Evolutionary conservation across 2,329 filamentous ascomycete genomes (phyloP).

Genomic region (Fonsecaea pugnacius): DNA sequence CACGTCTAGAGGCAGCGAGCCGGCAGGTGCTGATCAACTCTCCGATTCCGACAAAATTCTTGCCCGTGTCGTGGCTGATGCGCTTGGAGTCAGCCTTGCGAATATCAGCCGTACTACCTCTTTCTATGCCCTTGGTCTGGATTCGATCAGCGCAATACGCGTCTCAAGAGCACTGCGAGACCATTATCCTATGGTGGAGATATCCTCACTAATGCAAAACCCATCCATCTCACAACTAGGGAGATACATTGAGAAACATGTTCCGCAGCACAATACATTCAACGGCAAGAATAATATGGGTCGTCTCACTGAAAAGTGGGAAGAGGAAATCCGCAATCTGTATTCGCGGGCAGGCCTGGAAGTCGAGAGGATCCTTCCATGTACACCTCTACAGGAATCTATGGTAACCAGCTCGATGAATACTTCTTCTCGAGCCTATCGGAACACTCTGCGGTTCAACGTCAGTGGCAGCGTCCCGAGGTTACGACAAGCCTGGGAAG

Average conservation of each 20-base stretch:
- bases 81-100: constrained; percentile 52
- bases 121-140: constrained; percentile 77
- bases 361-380: constrained; percentile 70
- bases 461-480: constrained; percentile 56
- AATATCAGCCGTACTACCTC: constrained; percentile 69
- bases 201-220: constrained; percentile 72
- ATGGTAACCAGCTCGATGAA: constrained; percentile 70
- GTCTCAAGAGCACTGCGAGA: constrained; percentile 63
- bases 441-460: constrained; percentile 71
- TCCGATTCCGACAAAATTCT: constrained; percentile 60
- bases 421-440: constrained; percentile 62
- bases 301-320: constrained; percentile 4
- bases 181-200: constrained; percentile 58
- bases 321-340: constrained; percentile 3
- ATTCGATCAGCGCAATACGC: constrained; percentile 80
- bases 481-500: constrained; percentile 65
- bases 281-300: not conserved
- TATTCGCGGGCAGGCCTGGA: constrained; percentile 38
- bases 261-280: not conserved
- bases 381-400: constrained; percentile 83
- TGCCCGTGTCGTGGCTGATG: constrained; percentile 58
- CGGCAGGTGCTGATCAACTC: constrained; percentile 10
- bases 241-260: constrained; percentile 6
- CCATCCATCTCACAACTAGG: constrained; percentile 68
- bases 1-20: constrained; percentile 15